Percentiles rank a stretch among this genome's conserved stretches.
Conservation (phyloP, 108 stramenopile species). For the Pseudonitzschia multistriata region DNA sequence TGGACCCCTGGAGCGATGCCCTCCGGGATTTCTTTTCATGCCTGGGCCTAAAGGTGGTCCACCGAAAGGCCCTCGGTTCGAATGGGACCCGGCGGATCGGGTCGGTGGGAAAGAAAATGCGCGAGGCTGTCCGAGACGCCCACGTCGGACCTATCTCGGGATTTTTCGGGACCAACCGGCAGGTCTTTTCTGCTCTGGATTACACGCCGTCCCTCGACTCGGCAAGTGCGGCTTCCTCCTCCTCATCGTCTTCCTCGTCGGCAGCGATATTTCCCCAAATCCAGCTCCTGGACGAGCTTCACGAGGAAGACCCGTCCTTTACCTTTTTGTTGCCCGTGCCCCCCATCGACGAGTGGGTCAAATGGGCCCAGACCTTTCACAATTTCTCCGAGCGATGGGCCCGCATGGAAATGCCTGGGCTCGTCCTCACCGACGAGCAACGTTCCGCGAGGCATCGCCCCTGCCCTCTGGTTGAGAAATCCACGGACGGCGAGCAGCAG, state of each 20-base stretch:
- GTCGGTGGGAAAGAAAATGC: slow-evolving; percentile 7
- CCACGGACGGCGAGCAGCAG: background rate
- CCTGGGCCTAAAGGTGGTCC: background rate
- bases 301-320: slow-evolving; percentile 22
- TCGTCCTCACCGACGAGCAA: slow-evolving; percentile 8
- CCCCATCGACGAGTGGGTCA: slow-evolving; percentile 9
- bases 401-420: slow-evolving; percentile 7
- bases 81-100: slow-evolving; percentile 1
- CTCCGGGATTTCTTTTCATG: slow-evolving; percentile 10
- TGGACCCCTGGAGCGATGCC: slow-evolving; percentile 6
- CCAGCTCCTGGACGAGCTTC: slow-evolving; percentile 25
- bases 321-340: slow-evolving; percentile 23
- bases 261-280: slow-evolving; percentile 29
- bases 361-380: slow-evolving; percentile 1
- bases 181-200: slow-evolving; percentile 1
- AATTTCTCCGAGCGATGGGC: slow-evolving; percentile 17
- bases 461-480: background rate
- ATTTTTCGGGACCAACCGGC: background rate
- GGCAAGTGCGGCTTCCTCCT: background rate
- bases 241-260: background rate
- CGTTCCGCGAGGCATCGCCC: background rate
- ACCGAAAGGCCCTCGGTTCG: slow-evolving; percentile 9
- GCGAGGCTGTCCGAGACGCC: slow-evolving; percentile 1
- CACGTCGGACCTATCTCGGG: background rate
- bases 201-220: slow-evolving; percentile 8